These are phyloP conservation scores for Pythium grandisporangium DNA, from an alignment of 352 stramenopile species.

Conservation along the genomic window DNA sequence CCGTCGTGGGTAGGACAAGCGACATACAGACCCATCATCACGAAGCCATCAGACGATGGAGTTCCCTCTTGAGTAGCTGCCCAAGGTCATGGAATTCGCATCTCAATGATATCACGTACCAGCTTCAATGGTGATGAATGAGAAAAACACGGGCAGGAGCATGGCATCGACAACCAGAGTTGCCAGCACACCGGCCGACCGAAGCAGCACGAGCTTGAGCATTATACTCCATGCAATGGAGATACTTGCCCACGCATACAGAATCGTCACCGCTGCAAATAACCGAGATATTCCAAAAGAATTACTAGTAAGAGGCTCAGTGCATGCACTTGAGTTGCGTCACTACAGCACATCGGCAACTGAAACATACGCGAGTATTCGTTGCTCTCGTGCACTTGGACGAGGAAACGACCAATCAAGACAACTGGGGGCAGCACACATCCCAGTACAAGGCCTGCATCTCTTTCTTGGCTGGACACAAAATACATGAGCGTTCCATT, in stretches of 20 bases:
- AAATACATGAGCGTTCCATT: no score
- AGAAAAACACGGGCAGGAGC: conserved; percentile 17
- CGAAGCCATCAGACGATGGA: no score
- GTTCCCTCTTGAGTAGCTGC: no score
- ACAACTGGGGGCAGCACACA: conserved; percentile 49
- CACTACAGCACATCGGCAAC: no score
- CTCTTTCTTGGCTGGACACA: conserved; percentile 35
- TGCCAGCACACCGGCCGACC: conserved; percentile 21
- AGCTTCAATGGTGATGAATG: conserved; percentile 10
- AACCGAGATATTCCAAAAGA: no score
- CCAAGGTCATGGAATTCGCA: no score
- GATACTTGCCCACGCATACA: conserved; percentile 48
- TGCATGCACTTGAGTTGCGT: no score
- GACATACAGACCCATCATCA: no score
- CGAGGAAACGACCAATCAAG: conserved; percentile 43
- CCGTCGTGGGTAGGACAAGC: no score
- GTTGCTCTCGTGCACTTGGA: conserved; percentile 15
- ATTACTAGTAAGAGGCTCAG: no score
- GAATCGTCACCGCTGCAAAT: conserved; percentile 21
- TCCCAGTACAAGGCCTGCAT: conserved; percentile 45
- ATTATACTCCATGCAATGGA: conserved; percentile 34
- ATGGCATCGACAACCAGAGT: conserved; percentile 29
- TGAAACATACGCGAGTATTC: conserved; percentile 23
- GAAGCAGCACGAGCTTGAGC: conserved; percentile 30
- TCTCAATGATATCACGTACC: no score